Evolutionary conservation across 768 basidiomycete species (phyloP), one percentile per base, ranked within the genome.

Genomic region (Clitopilus hobsonii): DNA sequence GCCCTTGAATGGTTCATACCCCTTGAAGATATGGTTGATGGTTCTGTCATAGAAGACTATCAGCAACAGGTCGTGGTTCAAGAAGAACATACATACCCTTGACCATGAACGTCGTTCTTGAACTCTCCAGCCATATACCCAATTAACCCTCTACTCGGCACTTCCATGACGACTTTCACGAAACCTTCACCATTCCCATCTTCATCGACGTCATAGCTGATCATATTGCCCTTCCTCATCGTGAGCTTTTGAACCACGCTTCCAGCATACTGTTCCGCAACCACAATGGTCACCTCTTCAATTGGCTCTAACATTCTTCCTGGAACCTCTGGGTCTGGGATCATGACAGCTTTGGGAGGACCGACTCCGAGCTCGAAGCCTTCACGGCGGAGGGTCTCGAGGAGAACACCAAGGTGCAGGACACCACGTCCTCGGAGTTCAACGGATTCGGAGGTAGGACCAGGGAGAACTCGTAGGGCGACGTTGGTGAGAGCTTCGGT

Each of bases 51-150:
- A 13, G 13, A 47, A 32, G 13, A 55, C n/a, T n/a, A 32, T 56
- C n/a, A 59, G 28, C 22, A 22, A n/a, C n/a, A n/a, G n/a, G n/a
- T n/a, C n/a, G n/a, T n/a, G 41, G n/a, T 45, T 11, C 32, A 10
- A 11, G 29, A 26, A 55, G 10, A 53, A 20, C 20, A 2, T 10
- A 57, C 68, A 22, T 41, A 76, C 76, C 78, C 77, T 62, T 80
- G 71, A 10, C 77, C 77, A 60, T 79, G 77, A 28, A 77, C 75
- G 58, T 80, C 77, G 47, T 78, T 79, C 59, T 74, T 74, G 56
- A 80, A 79, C 59, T 80, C 78, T 22, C 77, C 78, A 49, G 77
- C 74, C 73, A 80, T 75, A 54, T 79, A 80, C 6, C 77, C 77
- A 66, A 80, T 78, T 38, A 80, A 64, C 1, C 78, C 77, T 24